Base-by-base conservation (phyloP, 2,329 filamentous ascomycete genomes). In the Beauveria varroae region DNA sequence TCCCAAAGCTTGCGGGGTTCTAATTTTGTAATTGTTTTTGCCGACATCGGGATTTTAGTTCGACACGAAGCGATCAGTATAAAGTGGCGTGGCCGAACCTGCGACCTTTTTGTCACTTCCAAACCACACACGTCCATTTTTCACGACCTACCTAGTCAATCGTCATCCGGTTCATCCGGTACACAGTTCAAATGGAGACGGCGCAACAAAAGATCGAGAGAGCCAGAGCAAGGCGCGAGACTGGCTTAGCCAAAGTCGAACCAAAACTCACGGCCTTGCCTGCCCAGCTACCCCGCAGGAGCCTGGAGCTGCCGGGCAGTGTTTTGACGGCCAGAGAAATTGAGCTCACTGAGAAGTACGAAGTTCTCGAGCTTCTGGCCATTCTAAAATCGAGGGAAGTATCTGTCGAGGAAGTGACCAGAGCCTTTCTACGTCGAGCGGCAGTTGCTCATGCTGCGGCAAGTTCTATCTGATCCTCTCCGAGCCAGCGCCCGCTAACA, bases 341-440 rank as follows among this genome's bases (percentile, higher is more conserved):
- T 16, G 68, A 70, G 18, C 69, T 70, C n/a, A 70, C 68, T 0
- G 69, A 71, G 37, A 66, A 63, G 3, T 71, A 71, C 57, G 65
- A 65, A 2, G 64, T 68, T 3, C 26, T 58, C 3, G 63, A 69
- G 49, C 64, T 71, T 3, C 60, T 70, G 8, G 50, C 26, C 2
- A 51, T 60, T n/a, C 46, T 63, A 0, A 60, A 53, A 46, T 47
- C 47, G 3, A 30, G 52, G 18, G 24, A 63, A 28, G 47, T 63
- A 2, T 60, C 61, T 6, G 61, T 63, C 1, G 61, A 63, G 24
- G 61, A 63, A 30, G 61, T 63, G 9, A 60, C 61, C 0, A 46
- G 61, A 18, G 61, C 61, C 14, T 63, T 63, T 46, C 51, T 63
- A 3, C 56, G 61, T 18, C 61, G 61, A 3, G 61, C 61, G 14